Evolutionary conservation across 176 grass and related monocot species (phyloP).

Genomic region (Lolium perenne): DNA sequence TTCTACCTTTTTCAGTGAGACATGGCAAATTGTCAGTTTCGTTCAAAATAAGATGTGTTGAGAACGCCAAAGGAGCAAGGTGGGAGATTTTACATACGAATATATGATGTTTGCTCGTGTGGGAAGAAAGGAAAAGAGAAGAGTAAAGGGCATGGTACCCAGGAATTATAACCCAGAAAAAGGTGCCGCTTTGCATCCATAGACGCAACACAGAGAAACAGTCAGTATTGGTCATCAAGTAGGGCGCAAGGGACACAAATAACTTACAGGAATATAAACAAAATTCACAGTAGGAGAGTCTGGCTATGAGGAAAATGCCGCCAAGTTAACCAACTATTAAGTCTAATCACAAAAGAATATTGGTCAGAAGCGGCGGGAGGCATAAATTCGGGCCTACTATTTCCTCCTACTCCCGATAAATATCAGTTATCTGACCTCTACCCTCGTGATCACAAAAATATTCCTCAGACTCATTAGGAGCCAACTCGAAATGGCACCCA

Average conservation of each 20-base stretch:
- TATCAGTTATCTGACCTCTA: conserved; percentile 51
- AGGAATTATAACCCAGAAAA: no score
- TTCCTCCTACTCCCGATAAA: conserved; percentile 51
- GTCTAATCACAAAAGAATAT: conserved; percentile 52
- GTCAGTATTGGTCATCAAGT: no score
- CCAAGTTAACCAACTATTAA: conserved; percentile 49
- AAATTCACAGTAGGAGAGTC: conserved; percentile 11
- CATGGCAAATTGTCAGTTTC: no score
- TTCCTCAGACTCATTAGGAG: conserved; percentile 28
- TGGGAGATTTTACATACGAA: no score
- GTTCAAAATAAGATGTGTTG: no score
- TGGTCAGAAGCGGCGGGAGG: conserved; percentile 51
- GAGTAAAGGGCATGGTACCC: no score
- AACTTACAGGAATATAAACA: conserved; percentile 38
- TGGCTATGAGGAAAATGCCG: conserved; percentile 62
- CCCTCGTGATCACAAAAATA: conserved; percentile 49
- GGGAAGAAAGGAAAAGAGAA: no score
- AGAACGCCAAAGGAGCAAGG: no score
- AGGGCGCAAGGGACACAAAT: background rate
- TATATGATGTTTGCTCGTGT: no score
- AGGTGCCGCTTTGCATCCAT: no score
- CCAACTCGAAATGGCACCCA: conserved; percentile 39
- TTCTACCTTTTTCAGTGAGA: no score
- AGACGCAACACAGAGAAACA: no score
- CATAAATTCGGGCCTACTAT: conserved; percentile 43